Conservation (phyloP, 257 asterid genomes). For the Solanum verrucosum region DNA sequence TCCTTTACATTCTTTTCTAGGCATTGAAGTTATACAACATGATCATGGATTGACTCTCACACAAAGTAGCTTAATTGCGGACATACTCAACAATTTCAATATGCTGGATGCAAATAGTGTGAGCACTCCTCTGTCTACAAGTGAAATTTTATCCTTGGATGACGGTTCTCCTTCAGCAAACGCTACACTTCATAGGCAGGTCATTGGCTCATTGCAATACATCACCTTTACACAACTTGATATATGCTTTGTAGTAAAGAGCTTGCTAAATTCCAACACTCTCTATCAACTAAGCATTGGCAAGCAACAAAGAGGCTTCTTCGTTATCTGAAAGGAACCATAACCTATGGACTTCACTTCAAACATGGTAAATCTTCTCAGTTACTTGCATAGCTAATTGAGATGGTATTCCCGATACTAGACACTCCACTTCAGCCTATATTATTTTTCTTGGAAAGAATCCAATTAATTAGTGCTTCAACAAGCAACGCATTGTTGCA, state of each 20-base stretch:
- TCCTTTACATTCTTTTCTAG: not conserved
- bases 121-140: not conserved
- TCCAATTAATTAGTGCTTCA: not conserved
- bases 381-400: not conserved
- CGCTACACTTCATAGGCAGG: not conserved
- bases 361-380: not conserved
- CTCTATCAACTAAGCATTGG: not conserved
- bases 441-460: too few species aligned
- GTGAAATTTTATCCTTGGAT: not conserved
- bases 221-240: not conserved
- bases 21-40: not conserved
- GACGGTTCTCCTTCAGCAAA: too few species aligned
- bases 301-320: not conserved
- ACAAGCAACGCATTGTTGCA: not conserved
- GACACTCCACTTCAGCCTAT: not conserved
- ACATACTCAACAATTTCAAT: not conserved
- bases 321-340: too few species aligned
- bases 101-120: not conserved
- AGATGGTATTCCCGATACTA: not conserved
- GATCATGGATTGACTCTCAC: not conserved
- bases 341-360: not conserved
- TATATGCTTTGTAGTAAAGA: not conserved
- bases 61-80: not conserved
- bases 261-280: not conserved
- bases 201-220: not conserved